Conservation (phyloP, 768 basidiomycete genomes). For the Agrocybe chaxingu region DNA sequence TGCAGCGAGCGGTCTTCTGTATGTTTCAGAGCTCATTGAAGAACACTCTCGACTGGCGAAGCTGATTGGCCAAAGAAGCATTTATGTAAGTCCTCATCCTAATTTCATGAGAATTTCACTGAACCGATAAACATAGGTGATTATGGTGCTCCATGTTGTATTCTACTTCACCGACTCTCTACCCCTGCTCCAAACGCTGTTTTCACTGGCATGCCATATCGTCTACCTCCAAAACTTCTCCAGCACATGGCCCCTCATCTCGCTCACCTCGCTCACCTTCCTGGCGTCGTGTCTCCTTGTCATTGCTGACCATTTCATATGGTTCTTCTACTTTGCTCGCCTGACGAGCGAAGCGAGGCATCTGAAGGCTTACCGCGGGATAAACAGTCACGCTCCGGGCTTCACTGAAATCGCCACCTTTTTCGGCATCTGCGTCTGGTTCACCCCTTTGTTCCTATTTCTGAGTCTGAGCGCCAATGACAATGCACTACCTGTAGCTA, state of each 20-base stretch:
- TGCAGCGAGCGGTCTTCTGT: constrained; percentile 88
- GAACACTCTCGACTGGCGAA: constrained; percentile 88
- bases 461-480: constrained; percentile 96
- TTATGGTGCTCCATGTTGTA: constrained; percentile 74
- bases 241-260: constrained; percentile 86
- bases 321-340: constrained; percentile 93
- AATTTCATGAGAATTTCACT: neutral
- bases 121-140: constrained; percentile 43
- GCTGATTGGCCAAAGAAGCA: constrained; percentile 75
- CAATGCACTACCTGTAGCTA: constrained; percentile 82
- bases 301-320: constrained; percentile 87
- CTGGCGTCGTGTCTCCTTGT: constrained; percentile 83
- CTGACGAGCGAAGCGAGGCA: constrained; percentile 63
- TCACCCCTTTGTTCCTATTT: constrained; percentile 90
- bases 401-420: constrained; percentile 82
- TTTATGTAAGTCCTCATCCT: constrained; percentile 64
- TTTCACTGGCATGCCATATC: constrained; percentile 82
- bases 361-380: constrained; percentile 42
- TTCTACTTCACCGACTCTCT: constrained; percentile 81
- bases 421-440: constrained; percentile 84
- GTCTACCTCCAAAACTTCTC: constrained; percentile 95
- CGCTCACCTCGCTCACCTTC: constrained; percentile 81
- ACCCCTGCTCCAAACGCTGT: constrained; percentile 67
- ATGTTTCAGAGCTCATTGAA: constrained; percentile 93
- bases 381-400: constrained; percentile 32